phyloP scores from a whole-genome alignment of 2,329 filamentous ascomycete species.

The Aspergillus glaucus region DNA sequence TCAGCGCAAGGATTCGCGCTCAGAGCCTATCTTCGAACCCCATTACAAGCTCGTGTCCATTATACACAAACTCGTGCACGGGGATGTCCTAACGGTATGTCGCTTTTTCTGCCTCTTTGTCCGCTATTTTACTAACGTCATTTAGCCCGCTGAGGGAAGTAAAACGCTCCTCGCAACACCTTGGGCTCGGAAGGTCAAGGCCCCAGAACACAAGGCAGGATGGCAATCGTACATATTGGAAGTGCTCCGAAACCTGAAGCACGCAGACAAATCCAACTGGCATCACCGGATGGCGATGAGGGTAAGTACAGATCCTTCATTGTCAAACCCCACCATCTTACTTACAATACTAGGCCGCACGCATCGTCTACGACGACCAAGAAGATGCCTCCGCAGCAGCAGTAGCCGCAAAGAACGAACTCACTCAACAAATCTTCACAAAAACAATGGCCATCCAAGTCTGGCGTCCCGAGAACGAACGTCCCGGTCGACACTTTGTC shows the following conservation, averaged over 20 bases:
- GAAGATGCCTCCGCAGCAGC: conserved; percentile 47
- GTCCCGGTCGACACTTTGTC: conserved; percentile 79
- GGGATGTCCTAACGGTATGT: conserved; percentile 39
- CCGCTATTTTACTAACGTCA: conserved; percentile 6
- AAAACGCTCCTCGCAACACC: conserved; percentile 48
- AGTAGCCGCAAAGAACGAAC: conserved; percentile 62
- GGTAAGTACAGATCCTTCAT: conserved; percentile 37
- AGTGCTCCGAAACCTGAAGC: conserved; percentile 51
- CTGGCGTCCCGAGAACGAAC: conserved; percentile 87
- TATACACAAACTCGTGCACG: conserved; percentile 69
- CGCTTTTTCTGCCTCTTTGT: conserved; percentile 13
- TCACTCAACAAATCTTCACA: conserved; percentile 80
- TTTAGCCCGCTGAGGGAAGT: conserved; percentile 40
- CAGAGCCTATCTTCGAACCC: conserved; percentile 78
- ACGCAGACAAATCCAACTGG: conserved; percentile 88
- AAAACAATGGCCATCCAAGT: conserved; percentile 94
- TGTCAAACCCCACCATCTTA: conserved; percentile 13
- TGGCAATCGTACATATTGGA: conserved; percentile 59
- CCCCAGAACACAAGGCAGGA: conserved; percentile 44
- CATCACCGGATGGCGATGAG: conserved; percentile 85
- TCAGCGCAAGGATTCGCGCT: conserved; percentile 52
- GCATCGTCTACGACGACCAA: conserved; percentile 54
- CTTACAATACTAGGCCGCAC: conserved; percentile 44
- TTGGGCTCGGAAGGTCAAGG: conserved; percentile 49
- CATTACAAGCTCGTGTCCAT: conserved; percentile 86